Base-by-base conservation (phyloP, 1,139 yeast species). In the Pichia sp. region DNA sequence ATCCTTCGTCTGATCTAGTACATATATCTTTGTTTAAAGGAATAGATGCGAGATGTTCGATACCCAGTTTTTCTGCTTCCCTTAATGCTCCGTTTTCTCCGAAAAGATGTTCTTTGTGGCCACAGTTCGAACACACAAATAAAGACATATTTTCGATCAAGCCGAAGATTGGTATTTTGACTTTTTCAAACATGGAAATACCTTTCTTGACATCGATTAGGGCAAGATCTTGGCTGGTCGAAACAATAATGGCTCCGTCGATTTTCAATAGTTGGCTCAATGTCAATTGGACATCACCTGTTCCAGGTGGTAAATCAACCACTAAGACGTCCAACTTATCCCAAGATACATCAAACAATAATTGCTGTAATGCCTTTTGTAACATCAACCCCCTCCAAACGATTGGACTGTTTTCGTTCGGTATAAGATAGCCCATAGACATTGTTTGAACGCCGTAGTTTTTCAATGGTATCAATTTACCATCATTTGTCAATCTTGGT, bases 371-470 rank as follows among this genome's bases (percentile, higher is more conserved):
- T 0, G 95, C 95, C 59, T 86, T 86, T 79, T 85, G 87, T 33
- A 86, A 92, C 79, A 86, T 79, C 39, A 85, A 64, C 0, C 95
- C 95, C 49, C 95, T 67, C 95, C 95, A 86, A 0, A 84, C 94
- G 4, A 87, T 75, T 0, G 95, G 87, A 42, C 73, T 72, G 37
- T 71, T 77, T 29, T 85, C 85, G n/a, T 72, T 66, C 0, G 75
- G 71, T 1, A 86, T 75, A 53, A 86, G 65, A 56, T 81, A 85
- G 0, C 95, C 95, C 95, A 86, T 86, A 0, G 95, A 85, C 95
- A 86, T 86, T 4, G 92, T 78, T 53, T 83, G 81, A 1, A 86
- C 61, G 0, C 95, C 95, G 53, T 81, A 85, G 56, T 85, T 86
- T n/a, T 72, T 62, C 54, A 85, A 62, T 0, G 95, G 95, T 0